Conservation (phyloP, 306 rosid genomes). For the Styphnolobium japonicum region DNA sequence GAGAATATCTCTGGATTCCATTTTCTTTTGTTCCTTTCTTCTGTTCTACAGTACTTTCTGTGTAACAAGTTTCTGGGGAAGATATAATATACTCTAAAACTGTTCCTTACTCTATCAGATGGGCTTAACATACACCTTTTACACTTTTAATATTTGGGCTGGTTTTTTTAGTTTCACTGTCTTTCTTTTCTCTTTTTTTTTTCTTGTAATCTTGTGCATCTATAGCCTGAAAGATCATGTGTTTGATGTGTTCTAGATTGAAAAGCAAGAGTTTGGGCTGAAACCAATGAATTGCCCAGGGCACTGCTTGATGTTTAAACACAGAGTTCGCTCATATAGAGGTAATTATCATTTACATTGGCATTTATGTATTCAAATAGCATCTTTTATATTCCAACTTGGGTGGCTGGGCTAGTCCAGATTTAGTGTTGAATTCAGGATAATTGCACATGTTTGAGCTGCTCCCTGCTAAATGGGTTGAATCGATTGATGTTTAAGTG, state of each 20-base stretch:
- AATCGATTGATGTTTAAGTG: background rate
- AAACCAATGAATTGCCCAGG: slow-evolving; percentile 99
- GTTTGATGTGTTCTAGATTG: slow-evolving; percentile 54
- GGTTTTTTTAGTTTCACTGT: background rate
- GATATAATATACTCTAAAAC: too few relatives aligned
- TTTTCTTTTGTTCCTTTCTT: too few relatives aligned
- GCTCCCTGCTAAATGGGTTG: background rate
- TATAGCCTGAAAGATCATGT: background rate
- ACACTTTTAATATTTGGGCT: background rate
- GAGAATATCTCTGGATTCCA: too few relatives aligned
- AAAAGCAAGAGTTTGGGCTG: slow-evolving; percentile 95
- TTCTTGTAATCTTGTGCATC: background rate
- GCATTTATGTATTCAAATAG: slow-evolving; percentile 5
- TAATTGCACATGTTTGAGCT: background rate
- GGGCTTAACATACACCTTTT: background rate
- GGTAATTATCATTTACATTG: slow-evolving; percentile 39
- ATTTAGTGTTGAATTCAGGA: background rate
- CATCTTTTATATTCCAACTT: background rate
- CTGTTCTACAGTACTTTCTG: too few relatives aligned
- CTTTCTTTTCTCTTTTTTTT: background rate
- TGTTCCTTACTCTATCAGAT: too few relatives aligned
- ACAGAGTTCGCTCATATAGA: slow-evolving; percentile 92
- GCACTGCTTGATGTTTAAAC: slow-evolving; percentile 96
- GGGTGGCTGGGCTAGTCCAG: slow-evolving; percentile 22
- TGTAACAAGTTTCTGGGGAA: too few relatives aligned